These are phyloP conservation scores for Chrysoporthe austroafricana DNA, from an alignment of 2,329 filamentous ascomycete species.

Conservation along the genomic window DNA sequence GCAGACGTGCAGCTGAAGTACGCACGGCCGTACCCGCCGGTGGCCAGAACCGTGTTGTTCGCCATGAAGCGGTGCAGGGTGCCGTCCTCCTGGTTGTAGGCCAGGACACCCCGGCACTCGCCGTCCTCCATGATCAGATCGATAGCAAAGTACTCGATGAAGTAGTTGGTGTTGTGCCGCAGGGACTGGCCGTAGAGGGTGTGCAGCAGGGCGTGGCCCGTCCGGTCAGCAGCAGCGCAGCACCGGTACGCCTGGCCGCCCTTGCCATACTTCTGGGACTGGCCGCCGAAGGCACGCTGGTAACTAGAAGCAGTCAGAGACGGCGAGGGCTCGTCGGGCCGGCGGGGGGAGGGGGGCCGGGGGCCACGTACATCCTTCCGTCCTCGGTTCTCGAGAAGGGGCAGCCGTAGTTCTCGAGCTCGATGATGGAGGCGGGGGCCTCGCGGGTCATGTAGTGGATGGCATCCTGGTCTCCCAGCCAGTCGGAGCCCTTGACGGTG, in stretches of 20 bases:
- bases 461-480: constrained; percentile 95
- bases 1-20: constrained; percentile 99
- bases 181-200: constrained; percentile 98
- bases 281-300: constrained; percentile 97
- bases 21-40: constrained; percentile 94
- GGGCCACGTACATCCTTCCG: constrained; percentile 76
- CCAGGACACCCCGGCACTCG: constrained; percentile 93
- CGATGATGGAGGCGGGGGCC: constrained; percentile 87
- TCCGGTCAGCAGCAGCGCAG: constrained; percentile 94
- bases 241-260: constrained; percentile 97
- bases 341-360: not conserved
- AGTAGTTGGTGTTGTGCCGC: constrained; percentile 98
- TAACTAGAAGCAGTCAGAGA: constrained; percentile 59
- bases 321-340: not conserved
- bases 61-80: constrained; percentile 96
- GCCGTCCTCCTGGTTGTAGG: constrained; percentile 98
- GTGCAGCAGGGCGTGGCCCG: constrained; percentile 95
- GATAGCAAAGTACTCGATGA: constrained; percentile 98
- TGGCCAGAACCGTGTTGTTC: constrained; percentile 95
- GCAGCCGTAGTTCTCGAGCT: constrained; percentile 96
- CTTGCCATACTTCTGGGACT: constrained; percentile 93
- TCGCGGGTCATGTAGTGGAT: constrained; percentile 99
- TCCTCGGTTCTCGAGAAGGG: constrained; percentile 96
- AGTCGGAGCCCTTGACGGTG: constrained; percentile 96
- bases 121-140: constrained; percentile 98